Base-by-base conservation (phyloP, 2,329 filamentous ascomycete species). In the Aaosphaeria arxii region DNA sequence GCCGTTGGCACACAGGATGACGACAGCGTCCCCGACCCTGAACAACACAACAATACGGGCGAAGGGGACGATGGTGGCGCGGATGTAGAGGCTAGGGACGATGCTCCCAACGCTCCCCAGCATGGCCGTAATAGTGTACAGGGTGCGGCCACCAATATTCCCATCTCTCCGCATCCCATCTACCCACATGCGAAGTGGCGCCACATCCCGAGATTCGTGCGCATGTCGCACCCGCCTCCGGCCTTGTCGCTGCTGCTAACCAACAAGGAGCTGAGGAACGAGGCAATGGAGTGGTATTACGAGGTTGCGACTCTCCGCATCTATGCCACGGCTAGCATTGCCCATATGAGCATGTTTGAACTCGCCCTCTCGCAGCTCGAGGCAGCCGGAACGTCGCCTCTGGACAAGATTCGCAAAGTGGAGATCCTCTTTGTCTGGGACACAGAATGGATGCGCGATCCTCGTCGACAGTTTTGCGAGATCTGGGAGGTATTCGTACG, bases 251-350 rank as follows among this genome's bases (percentile, higher is more conserved):
- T 70, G 4, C 54, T 70, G 28, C 53, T 64, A 13, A 42, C 57
- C n/a, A 66, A 52, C 17, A 62, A 62, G 33, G 54, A 63, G 43
- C 53, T 70, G 41, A 62, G 55, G 44, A 43, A 32, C 4, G 61
- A 69, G 50, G 64, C 56, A 29, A 61, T 59, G 51, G 51, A 59
- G 40, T 69, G 63, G 63, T 70, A 61, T 50, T 70, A 69, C 52
- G 52, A 68, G n/a, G 55, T 58, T 11, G 55, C 62, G 1, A 45
- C 58, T 7, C 51, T 70, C 11, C 58, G 47, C 13, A 61, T 70
- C 47, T 47, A 65, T 11, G 63, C 57, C n/a, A 69, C 67, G 3
- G 59, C 49, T 32, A 64, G 61, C 55, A 67, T 70, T 40, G 55
- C 58, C 2, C 67, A 70, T 45, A 61, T 58, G 3, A 55, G 57